A percentile compares a stretch with the other conserved stretches of the same genome.
Evolutionary conservation across 192 early-diverging fungal genomes (phyloP).

Genomic region (Coemansia sp.): DNA sequence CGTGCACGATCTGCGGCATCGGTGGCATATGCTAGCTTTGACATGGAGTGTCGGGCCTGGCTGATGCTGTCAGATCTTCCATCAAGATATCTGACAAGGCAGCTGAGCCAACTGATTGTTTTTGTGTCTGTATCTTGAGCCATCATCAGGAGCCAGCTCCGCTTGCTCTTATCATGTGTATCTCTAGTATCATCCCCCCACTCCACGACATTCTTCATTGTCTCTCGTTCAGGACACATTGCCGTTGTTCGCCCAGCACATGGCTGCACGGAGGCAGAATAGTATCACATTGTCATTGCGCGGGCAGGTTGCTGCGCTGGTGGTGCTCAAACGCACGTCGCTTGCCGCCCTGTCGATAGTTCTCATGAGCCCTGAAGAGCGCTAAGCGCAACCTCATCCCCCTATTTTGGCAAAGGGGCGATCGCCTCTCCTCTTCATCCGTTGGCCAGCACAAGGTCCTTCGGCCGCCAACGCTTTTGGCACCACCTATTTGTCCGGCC

Average conservation of each 20-base stretch:
- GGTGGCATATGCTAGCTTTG: neutral
- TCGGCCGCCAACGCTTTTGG: neutral
- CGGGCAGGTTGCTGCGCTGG: neutral
- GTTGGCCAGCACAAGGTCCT: slow-evolving; percentile 2
- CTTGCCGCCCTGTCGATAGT: neutral
- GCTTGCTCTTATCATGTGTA: neutral
- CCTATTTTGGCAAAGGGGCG: neutral
- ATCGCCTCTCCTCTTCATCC: neutral
- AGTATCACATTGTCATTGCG: slow-evolving; percentile 4
- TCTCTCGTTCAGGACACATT: slow-evolving; percentile 2
- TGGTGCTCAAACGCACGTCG: neutral
- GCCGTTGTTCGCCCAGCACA: slow-evolving; percentile 7
- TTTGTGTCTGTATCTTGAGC: neutral
- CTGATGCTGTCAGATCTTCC: neutral
- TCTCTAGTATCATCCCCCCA: slow-evolving; percentile 3
- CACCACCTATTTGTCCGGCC: neutral
- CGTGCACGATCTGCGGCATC: neutral
- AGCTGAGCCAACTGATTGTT: neutral
- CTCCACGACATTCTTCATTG: neutral
- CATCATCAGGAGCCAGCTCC: slow-evolving; percentile 3
- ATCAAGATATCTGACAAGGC: neutral
- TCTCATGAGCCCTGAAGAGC: slow-evolving; percentile 1
- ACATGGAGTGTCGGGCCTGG: neutral
- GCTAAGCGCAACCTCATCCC: neutral
- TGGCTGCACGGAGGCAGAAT: slow-evolving; percentile 5